Base-by-base conservation (phyloP, 768 basidiomycete genomes). In the Crepidotus variabilis region DNA sequence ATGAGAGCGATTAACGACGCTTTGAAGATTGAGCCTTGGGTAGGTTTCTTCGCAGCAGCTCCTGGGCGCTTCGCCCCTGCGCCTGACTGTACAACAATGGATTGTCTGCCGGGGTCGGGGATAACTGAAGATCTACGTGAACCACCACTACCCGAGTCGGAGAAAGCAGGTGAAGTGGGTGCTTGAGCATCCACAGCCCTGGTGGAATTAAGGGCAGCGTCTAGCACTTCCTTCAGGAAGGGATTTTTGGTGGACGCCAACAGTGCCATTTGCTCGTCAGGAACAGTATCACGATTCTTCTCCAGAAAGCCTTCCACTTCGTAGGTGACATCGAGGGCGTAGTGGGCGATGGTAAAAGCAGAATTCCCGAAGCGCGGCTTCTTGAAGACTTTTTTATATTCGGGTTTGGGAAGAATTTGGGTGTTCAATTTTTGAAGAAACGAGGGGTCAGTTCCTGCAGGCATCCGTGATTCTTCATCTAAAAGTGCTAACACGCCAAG, bases 291-390 rank as follows among this genome's bases (percentile, higher is more conserved):
- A 56, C 96, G 80, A 68, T 99, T 99, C 78, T 99, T 99, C 75
- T 99, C 97, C 69, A 99, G 77, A 74, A 99, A 99, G 18, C 97
- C 95, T 61, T 98, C 97, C 6, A 90, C 92, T 67, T 98, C 97
- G 72, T 99, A 99, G 1, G 95, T 98, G 54, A 99, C 97, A 69
- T 99, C 97, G 65, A 94, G 77, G 4, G 97, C 97, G 70, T 99
- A 99, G 68, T 99, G 97, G 8, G 95, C 92, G 63, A 99, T 93
- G 1, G 96, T 98, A 72, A 99, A 99, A 0, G 95, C 88, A 35
- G 93, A 88, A 67, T 93, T 96, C 47, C 95, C 95, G 70, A 99
- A 99, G n/a, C 97, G 84, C 33, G 97, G 96, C 73, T 98, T 99
- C 76, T 98, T 98, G 85, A 89, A 99, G 6, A 98, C 86, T 14